Conservation (phyloP, 2,329 filamentous ascomycete genomes). For the Allantophomopsis lycopodina region DNA sequence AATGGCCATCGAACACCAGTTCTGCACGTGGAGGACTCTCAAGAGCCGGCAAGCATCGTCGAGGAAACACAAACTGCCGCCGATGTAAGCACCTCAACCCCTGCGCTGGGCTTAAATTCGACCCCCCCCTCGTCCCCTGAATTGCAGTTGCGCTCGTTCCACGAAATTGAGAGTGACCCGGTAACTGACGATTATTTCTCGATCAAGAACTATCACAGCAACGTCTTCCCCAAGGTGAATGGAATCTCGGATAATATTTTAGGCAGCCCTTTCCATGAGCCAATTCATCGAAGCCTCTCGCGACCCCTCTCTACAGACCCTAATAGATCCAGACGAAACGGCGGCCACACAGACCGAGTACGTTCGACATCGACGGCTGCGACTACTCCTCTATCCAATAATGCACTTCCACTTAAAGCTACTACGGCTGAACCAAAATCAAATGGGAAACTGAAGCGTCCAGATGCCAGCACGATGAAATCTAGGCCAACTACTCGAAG, state of each 20-base stretch:
- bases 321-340: too few species aligned
- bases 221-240: not conserved
- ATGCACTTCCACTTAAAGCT: conserved; percentile 4
- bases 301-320: too few species aligned
- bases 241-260: not conserved
- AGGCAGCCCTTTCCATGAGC: not conserved
- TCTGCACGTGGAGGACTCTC: conserved; percentile 13
- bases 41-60: conserved; percentile 4
- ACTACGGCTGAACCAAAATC: not conserved
- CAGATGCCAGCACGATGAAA: conserved; percentile 1
- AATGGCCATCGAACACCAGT: conserved; percentile 2
- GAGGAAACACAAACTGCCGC: too few species aligned
- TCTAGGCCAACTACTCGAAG: not conserved
- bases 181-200: not conserved
- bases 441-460: conserved; percentile 3
- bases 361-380: conserved; percentile 13
- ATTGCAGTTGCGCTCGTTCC: too few species aligned
- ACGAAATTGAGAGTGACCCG: too few species aligned
- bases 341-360: conserved; percentile 9
- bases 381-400: conserved; percentile 12
- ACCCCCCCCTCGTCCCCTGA: too few species aligned
- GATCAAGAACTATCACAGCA: not conserved
- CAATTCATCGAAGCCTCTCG: not conserved
- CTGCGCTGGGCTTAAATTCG: too few species aligned
- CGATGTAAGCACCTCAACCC: too few species aligned